Conservation (phyloP, 1,139 yeast genomes). For the Geotrichum phurueaensis region DNA sequence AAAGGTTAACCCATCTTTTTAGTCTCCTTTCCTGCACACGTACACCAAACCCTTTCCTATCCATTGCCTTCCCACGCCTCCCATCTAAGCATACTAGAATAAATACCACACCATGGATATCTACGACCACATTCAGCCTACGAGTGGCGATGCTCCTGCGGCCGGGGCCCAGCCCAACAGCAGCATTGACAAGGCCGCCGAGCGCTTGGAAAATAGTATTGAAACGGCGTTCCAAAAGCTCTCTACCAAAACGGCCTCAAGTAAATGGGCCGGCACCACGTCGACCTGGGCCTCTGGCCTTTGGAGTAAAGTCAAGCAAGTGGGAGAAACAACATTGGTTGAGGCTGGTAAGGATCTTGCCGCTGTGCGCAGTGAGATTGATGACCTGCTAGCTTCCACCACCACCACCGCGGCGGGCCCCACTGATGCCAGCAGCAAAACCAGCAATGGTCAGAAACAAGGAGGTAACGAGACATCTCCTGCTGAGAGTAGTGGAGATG, state of each 20-base stretch:
- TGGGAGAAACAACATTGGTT: conserved; percentile 40
- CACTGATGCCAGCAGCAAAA: not conserved
- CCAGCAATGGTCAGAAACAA: not conserved
- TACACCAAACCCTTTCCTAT: not conserved
- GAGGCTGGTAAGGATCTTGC: conserved; percentile 35
- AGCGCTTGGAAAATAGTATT: conserved; percentile 47
- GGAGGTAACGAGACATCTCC: not conserved
- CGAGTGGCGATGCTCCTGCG: not conserved
- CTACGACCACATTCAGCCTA: conserved; percentile 2
- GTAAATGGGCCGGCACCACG: conserved; percentile 38
- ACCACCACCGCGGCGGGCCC: conserved; percentile 5
- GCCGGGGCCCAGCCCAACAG: conserved; percentile 17
- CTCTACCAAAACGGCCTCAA: conserved; percentile 36
- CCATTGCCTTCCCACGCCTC: not conserved
- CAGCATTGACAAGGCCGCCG: conserved; percentile 34
- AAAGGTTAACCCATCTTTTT: not conserved
- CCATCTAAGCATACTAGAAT: not conserved
- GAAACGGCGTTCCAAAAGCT: conserved; percentile 44
- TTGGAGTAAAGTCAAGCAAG: conserved; percentile 37
- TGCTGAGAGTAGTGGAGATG: not conserved
- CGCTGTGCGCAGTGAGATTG: conserved; percentile 28
- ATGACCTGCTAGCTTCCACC: conserved; percentile 24
- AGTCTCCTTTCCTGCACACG: not conserved
- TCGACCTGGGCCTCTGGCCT: conserved; percentile 34
- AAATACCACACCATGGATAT: not conserved